These are phyloP conservation scores for Fusarium proliferatum DNA, from an alignment of 2,329 filamentous ascomycete genomes.

Conservation along the genomic window DNA sequence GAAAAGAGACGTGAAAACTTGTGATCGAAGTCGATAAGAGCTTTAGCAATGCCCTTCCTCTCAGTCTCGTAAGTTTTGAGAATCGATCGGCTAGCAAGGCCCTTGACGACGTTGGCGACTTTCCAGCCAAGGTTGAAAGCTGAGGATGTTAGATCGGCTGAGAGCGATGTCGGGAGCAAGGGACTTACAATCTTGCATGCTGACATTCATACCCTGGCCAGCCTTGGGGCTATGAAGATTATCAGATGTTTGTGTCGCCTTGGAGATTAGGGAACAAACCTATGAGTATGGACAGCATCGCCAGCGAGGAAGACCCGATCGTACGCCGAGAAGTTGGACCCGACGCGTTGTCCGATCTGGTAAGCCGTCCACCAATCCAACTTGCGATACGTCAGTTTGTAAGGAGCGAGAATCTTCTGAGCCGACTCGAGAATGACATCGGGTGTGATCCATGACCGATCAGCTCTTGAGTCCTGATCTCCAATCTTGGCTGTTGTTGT, in stretches of 20 bases:
- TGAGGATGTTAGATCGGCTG: neutral
- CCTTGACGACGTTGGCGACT: conserved; percentile 59
- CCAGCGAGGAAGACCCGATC: conserved; percentile 76
- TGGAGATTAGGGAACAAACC: neutral
- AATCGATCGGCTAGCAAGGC: conserved; percentile 54
- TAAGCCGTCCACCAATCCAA: conserved; percentile 59
- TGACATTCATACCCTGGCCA: conserved; percentile 78
- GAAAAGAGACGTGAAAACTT: conserved; percentile 65
- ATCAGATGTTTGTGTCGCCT: accelerated
- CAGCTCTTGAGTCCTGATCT: conserved; percentile 54
- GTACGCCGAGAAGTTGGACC: conserved; percentile 64
- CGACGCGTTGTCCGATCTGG: conserved; percentile 74
- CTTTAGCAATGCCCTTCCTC: conserved; percentile 69
- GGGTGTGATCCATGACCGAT: conserved; percentile 71
- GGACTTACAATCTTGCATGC: conserved; percentile 68
- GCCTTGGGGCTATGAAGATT: conserved; percentile 62
- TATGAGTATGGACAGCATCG: conserved; percentile 69
- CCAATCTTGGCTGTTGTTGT: neutral
- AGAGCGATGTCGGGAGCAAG: accelerated
- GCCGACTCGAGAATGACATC: conserved; percentile 72
- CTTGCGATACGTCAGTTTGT: conserved; percentile 71
- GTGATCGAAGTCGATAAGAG: conserved; percentile 74
- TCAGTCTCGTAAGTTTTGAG: conserved; percentile 64
- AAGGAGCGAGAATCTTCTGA: conserved; percentile 73
- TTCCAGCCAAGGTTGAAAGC: conserved; percentile 67